phyloP scores from a whole-genome alignment of 805 yeast genomes.

The Tetrapisispora arboricola region DNA sequence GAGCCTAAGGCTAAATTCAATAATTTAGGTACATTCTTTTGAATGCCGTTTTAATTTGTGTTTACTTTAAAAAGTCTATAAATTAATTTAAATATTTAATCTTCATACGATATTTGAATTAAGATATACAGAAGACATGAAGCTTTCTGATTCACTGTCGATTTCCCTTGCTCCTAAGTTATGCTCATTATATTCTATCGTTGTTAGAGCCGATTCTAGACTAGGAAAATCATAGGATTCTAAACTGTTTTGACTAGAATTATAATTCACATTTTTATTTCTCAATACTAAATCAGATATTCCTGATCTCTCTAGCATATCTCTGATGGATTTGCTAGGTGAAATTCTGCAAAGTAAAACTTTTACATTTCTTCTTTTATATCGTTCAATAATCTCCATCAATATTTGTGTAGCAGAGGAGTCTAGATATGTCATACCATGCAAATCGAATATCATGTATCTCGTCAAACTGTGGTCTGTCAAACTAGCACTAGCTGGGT shows the following conservation, averaged over 20 bases:
- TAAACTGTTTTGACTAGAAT: not conserved
- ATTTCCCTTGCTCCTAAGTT: not conserved
- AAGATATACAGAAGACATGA: slow-evolving; percentile 7
- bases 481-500: slow-evolving; percentile 60
- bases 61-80: no score
- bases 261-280: not conserved
- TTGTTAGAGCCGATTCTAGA: slow-evolving; percentile 47
- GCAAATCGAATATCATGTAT: slow-evolving; percentile 61
- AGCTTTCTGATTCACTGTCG: slow-evolving; percentile 7
- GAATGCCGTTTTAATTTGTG: no score
- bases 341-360: slow-evolving; percentile 58
- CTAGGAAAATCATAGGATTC: slow-evolving; percentile 36
- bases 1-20: no score
- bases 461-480: slow-evolving; percentile 38
- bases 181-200: slow-evolving; percentile 20
- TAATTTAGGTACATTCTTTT: no score
- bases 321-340: slow-evolving; percentile 35
- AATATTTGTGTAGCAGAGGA: slow-evolving; percentile 71
- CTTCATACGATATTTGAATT: slow-evolving; percentile 11
- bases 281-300: slow-evolving; percentile 23
- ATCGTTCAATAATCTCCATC: slow-evolving; percentile 46
- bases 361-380: slow-evolving; percentile 42
- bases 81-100: no score
- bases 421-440: slow-evolving; percentile 75
- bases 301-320: slow-evolving; percentile 46